Percentiles rank a stretch among this genome's conserved stretches.
phyloP scores from a whole-genome alignment of 805 yeast genomes.

The Candida silvatica region DNA sequence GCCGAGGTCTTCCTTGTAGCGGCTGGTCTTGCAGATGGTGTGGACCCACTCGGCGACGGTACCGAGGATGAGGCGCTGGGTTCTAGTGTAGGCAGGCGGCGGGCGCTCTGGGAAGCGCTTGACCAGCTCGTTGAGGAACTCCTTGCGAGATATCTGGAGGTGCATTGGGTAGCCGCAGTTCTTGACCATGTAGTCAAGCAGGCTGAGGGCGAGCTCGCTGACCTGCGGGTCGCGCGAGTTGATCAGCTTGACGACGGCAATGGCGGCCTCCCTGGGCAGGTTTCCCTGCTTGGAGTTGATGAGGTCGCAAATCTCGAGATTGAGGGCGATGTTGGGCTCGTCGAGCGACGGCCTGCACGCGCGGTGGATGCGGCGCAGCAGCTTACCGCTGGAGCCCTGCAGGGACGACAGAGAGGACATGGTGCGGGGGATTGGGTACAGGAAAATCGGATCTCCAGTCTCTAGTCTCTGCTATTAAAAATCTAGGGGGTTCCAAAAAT shows the following conservation, averaged over 20 bases:
- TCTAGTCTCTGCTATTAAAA: too few species aligned
- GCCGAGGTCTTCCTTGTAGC: constrained; percentile 86
- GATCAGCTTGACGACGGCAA: constrained; percentile 72
- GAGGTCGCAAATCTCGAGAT: constrained; percentile 87
- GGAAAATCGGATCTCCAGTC: too few species aligned
- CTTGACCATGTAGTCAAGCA: constrained; percentile 84
- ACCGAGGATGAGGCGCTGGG: constrained; percentile 78
- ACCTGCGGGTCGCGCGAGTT: constrained; percentile 80
- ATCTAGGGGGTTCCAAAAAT: too few species aligned
- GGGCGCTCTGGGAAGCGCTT: constrained; percentile 93
- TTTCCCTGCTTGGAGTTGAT: constrained; percentile 89
- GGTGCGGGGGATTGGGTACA: too few species aligned
- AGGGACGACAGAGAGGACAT: constrained; percentile 25
- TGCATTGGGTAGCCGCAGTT: constrained; percentile 98
- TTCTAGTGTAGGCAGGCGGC: constrained; percentile 72
- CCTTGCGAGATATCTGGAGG: constrained; percentile 88
- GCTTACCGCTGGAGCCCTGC: constrained; percentile 28
- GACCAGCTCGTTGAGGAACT: constrained; percentile 87
- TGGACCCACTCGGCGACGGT: constrained; percentile 97
- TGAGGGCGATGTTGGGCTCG: constrained; percentile 85
- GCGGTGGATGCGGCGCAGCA: constrained; percentile 37
- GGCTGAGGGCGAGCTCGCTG: constrained; percentile 62
- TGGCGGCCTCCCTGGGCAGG: constrained; percentile 87
- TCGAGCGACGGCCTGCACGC: constrained; percentile 78
- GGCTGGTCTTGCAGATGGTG: constrained; percentile 82